Evolutionary conservation across 495 filamentous ascomycete genomes (phyloP), one percentile per base, ranked within the genome.

Genomic region (Emericellopsis terricola): DNA sequence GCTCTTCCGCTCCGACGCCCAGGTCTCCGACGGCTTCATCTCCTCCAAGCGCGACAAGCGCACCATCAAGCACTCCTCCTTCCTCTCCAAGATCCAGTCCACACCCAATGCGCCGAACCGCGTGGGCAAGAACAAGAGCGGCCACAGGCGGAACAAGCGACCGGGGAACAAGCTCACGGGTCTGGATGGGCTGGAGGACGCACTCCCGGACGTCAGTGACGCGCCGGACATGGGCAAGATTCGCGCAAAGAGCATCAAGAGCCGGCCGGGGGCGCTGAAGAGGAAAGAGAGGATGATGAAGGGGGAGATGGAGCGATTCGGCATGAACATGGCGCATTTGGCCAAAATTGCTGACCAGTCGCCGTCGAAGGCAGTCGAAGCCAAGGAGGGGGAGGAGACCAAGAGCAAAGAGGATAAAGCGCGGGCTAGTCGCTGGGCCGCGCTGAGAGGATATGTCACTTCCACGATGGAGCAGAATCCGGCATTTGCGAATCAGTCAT

Each of bases 271-370:
- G 0, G 81, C 82, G 10, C 60, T 81, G 60, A 92, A 84, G 66
- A 64, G 71, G 43, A 85, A 78, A 56, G 81, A 84, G 52, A 73
- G 69, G 51, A 27, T 94, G 18, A 78, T 91, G 33, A 69, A 58
- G 52, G 52, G 62, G 41, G 87, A 96, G 65, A 71, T 77, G 49
- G 73, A 82, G 52, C 62, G 86, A 38, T 94, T 94, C 47, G 73
- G 68, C 37, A 67, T 60, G 54, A 94, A 85, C 52, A 56, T 96
- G 64, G 84, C 78, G 26, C 63, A 73, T 54, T 43, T 68, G 38
- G 64, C 71, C 38, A 55, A 49, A 44, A 64, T 66, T 40, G 27
- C 50, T 23, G 44, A 57, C 54, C 8, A 44, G 46, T 15, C 11
- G 11, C 7, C 38, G 9, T 18, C 14, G 18, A 16, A 26, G 18